Evolutionary conservation across 306 rosid genomes (phyloP), one percentile per base, ranked within the genome.

Genomic region (Acacia crassicarpa): DNA sequence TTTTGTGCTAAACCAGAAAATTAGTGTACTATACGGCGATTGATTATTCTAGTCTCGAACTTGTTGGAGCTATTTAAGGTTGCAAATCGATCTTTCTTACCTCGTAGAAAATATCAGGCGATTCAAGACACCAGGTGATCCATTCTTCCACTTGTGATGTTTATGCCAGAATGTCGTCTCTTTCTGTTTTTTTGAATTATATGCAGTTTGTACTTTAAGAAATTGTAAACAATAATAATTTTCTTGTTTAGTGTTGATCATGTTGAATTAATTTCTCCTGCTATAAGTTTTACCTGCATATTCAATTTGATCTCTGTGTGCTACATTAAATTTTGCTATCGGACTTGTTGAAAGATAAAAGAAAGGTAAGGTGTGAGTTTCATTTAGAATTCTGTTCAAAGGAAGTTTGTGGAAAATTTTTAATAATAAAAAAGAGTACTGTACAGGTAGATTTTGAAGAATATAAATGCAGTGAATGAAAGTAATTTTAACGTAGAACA

Each of bases 1-100:
- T 68, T 79, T 79, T 25, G 72, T 20, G 72, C 19, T 63, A 8
- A 15, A 70, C 76, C 30, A 17, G 13, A 43, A 1, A 75, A 76
- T 70, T 80, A 70, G 84, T 25, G 86, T 79, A 58, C 30, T 53
- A 86, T 79, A 58, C 48, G 82, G 54, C 10, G 30, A 30, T 61
- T 14, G 10, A 63, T 63, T 14, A 14, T 63, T 63, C 41, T 27
- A 40, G 41, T n/a, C 32, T 72, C 9, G 41, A 13, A 46, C 56
- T 62, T 74, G 23, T 22, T 72, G n/a, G 45, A 74, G 73, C 70
- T 49, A 81, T 83, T 83, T 56, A 17, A 43, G 14, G 27, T 79
- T 61, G 51, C 61, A 68, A 67, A 48, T 11, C 7, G 67, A 61
- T 78, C 45, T 67, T 73, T 68, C 46, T 16, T 3, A 9, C 8